Conservation (phyloP, 1,284 basidiomycete species). For the Austroboletus olivaceoglutinosus region DNA sequence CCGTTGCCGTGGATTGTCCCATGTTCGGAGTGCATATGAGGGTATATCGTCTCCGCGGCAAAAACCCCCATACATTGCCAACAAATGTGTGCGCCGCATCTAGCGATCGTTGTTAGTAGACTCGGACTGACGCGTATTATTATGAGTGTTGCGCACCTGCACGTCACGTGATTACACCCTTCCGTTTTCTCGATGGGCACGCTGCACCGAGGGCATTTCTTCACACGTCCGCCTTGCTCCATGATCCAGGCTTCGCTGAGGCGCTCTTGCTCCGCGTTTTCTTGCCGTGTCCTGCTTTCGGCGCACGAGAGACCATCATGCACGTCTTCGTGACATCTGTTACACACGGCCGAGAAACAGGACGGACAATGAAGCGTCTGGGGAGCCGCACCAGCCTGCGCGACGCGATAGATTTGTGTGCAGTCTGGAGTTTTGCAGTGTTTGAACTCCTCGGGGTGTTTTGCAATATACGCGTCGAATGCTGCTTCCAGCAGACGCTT, state of each 20-base stretch:
- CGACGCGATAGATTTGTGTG: conserved; percentile 48
- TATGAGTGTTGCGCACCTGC: conserved; percentile 22
- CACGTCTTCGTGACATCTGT: conserved; percentile 47
- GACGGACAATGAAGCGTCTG: conserved; percentile 44
- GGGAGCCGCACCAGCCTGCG: conserved; percentile 22
- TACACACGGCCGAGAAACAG: conserved; percentile 51
- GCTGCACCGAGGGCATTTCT: conserved; percentile 42
- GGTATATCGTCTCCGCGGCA: conserved; percentile 40
- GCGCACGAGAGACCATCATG: conserved; percentile 55
- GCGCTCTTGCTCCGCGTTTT: conserved; percentile 43
- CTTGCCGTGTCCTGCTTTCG: conserved; percentile 31
- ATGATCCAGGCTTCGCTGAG: conserved; percentile 44
- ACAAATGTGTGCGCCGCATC: conserved; percentile 53
- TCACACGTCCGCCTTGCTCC: conserved; percentile 33
- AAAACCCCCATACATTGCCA: conserved; percentile 49
- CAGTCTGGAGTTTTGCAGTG: conserved; percentile 60
- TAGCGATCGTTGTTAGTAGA: conserved; percentile 5
- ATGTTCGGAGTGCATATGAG: conserved; percentile 48
- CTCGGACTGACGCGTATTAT: not conserved
- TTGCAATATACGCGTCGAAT: conserved; percentile 45
- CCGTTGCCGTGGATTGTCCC: conserved; percentile 36
- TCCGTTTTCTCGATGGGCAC: conserved; percentile 49
- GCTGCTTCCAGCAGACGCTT: conserved; percentile 45
- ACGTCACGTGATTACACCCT: conserved; percentile 58
- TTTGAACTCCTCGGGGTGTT: conserved; percentile 45